A percentile compares a stretch with the other conserved stretches of the same genome.
Conservation (phyloP, 805 yeast species). For the Metschnikowia peoriensis region DNA sequence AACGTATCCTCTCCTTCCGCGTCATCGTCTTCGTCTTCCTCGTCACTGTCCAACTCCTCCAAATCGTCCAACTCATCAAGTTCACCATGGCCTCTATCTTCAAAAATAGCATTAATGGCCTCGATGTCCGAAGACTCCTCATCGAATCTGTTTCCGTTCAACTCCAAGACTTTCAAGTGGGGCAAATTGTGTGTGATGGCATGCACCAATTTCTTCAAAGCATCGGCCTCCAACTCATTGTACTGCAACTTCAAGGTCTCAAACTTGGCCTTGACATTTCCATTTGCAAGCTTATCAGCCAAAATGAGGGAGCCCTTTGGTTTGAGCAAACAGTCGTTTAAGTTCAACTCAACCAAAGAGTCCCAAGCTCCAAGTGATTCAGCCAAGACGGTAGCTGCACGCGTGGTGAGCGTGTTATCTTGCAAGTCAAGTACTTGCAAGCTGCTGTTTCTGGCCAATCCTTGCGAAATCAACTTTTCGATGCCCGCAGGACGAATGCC, state of each 20-base stretch:
- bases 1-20: slow-evolving; percentile 45
- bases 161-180: slow-evolving; percentile 63
- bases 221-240: slow-evolving; percentile 74
- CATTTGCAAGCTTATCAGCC: slow-evolving; percentile 44
- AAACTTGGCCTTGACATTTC: slow-evolving; percentile 41
- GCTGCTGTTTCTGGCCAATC: slow-evolving; percentile 59
- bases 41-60: slow-evolving; percentile 76
- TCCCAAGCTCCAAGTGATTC: slow-evolving; percentile 56
- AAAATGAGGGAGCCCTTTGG: slow-evolving; percentile 67
- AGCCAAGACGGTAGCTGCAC: slow-evolving; percentile 55
- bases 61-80: slow-evolving; percentile 92
- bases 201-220: slow-evolving; percentile 57
- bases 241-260: slow-evolving; percentile 73
- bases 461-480: slow-evolving; percentile 66
- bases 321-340: slow-evolving; percentile 86
- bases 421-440: slow-evolving; percentile 80
- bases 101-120: slow-evolving; percentile 59
- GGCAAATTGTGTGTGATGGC: slow-evolving; percentile 57
- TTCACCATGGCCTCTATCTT: slow-evolving; percentile 72
- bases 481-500: slow-evolving; percentile 97
- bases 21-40: slow-evolving; percentile 58
- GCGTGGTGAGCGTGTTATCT: slow-evolving; percentile 88
- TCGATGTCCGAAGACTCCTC: slow-evolving; percentile 79
- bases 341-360: slow-evolving; percentile 68
- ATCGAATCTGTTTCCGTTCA: slow-evolving; percentile 90